Conservation (phyloP, 805 yeast genomes). For the Suhomyces pyralidae region DNA sequence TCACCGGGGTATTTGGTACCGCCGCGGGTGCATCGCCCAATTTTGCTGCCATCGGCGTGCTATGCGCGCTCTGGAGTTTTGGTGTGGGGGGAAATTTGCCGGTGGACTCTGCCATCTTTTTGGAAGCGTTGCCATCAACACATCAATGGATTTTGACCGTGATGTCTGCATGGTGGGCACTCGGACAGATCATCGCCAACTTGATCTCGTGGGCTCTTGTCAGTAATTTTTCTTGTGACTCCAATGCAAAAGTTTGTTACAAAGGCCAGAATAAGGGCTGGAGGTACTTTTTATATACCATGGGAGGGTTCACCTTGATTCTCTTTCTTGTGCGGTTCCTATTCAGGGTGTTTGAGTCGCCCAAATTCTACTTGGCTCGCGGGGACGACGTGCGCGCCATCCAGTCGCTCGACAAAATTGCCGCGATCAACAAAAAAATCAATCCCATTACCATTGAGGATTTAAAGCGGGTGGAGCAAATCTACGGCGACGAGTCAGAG, state of each 20-base stretch:
- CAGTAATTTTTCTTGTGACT: slow-evolving; percentile 45
- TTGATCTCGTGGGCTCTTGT: slow-evolving; percentile 57
- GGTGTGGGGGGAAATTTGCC: slow-evolving; percentile 28
- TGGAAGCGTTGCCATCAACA: slow-evolving; percentile 21
- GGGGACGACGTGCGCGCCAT: slow-evolving; percentile 52
- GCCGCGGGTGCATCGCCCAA: slow-evolving; percentile 22
- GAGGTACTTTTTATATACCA: slow-evolving; percentile 52
- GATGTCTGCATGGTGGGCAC: slow-evolving; percentile 48
- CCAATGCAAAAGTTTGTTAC: slow-evolving; percentile 35
- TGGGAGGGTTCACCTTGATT: slow-evolving; percentile 45
- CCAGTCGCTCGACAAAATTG: slow-evolving; percentile 42
- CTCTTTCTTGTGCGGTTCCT: slow-evolving; percentile 33
- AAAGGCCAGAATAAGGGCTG: slow-evolving; percentile 54
- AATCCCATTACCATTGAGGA: slow-evolving; percentile 46
- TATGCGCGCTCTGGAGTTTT: slow-evolving; percentile 24
- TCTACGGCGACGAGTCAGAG: background rate
- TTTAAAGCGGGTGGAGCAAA: slow-evolving; percentile 42
- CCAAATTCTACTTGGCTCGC: slow-evolving; percentile 50
- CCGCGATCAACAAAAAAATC: slow-evolving; percentile 42
- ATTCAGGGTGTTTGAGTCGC: slow-evolving; percentile 50
- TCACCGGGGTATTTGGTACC: slow-evolving; percentile 21
- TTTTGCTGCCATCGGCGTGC: slow-evolving; percentile 19
- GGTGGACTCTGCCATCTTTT: slow-evolving; percentile 23
- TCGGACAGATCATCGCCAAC: slow-evolving; percentile 55
- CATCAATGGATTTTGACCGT: slow-evolving; percentile 25